Evolutionary conservation across 2,329 filamentous ascomycete genomes (phyloP).

Genomic region (Lachnellula suecica): DNA sequence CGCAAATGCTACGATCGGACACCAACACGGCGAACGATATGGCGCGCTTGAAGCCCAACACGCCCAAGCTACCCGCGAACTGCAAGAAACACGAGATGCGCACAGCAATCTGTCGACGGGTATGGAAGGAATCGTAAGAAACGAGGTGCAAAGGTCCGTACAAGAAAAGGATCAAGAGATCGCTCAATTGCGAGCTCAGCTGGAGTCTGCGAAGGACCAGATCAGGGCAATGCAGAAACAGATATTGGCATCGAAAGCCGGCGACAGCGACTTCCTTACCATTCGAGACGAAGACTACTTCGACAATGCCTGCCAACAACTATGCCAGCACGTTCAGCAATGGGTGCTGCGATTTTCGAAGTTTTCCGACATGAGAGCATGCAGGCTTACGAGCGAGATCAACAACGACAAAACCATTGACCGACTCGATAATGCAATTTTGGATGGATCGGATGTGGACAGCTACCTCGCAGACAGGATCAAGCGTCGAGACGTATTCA

Average conservation of each 20-base stretch:
- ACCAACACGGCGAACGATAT: slow-evolving; percentile 73
- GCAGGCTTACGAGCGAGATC: slow-evolving; percentile 79
- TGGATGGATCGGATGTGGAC: slow-evolving; percentile 94
- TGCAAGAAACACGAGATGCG: slow-evolving; percentile 65
- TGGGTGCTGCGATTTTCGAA: slow-evolving; percentile 99
- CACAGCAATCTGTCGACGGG: slow-evolving; percentile 61
- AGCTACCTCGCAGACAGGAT: slow-evolving; percentile 84
- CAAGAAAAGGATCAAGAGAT: slow-evolving; percentile 84
- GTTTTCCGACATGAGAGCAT: slow-evolving; percentile 89
- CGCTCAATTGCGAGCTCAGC: slow-evolving; percentile 69
- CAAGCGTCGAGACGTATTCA: slow-evolving; percentile 88
- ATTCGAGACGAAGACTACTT: slow-evolving; percentile 93
- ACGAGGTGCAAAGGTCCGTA: slow-evolving; percentile 64
- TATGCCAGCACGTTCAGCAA: slow-evolving; percentile 94
- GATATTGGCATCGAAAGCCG: slow-evolving; percentile 57
- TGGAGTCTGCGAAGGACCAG: slow-evolving; percentile 68
- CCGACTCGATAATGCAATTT: slow-evolving; percentile 87
- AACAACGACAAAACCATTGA: slow-evolving; percentile 92
- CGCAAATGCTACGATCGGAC: slow-evolving; percentile 73
- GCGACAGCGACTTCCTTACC: slow-evolving; percentile 72
- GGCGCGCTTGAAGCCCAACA: slow-evolving; percentile 66
- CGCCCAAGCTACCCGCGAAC: slow-evolving; percentile 63
- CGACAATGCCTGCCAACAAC: slow-evolving; percentile 86
- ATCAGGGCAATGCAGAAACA: slow-evolving; percentile 57
- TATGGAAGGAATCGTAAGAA: slow-evolving; percentile 60